Evolutionary conservation across 108 stramenopile species (phyloP).

Genomic region (Pseudonitzschia multiseries): DNA sequence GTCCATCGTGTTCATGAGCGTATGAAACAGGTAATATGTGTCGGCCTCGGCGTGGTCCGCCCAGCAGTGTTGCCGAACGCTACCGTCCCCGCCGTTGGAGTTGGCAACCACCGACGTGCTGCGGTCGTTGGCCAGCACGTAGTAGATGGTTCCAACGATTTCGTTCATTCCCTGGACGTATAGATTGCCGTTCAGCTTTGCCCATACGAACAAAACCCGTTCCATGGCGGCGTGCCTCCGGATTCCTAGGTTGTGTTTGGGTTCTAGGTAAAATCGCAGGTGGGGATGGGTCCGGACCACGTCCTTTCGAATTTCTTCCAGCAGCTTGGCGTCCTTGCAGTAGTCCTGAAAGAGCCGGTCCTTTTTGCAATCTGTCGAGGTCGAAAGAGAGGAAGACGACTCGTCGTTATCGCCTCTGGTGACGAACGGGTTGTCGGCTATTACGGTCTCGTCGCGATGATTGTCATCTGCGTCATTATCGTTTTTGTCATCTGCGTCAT

Average conservation of each 20-base stretch:
- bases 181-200: slow-evolving; percentile 80
- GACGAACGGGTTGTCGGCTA: not conserved
- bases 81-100: slow-evolving; percentile 18
- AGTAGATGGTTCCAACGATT: slow-evolving; percentile 90
- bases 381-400: not conserved
- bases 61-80: slow-evolving; percentile 43
- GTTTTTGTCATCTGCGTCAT: slow-evolving; percentile 5
- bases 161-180: slow-evolving; percentile 99
- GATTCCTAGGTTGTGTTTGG: slow-evolving; percentile 60
- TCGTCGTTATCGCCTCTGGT: not conserved
- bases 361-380: not conserved
- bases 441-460: not conserved
- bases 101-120: slow-evolving; percentile 26
- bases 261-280: slow-evolving; percentile 81
- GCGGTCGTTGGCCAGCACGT: slow-evolving; percentile 85
- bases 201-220: slow-evolving; percentile 92
- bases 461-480: slow-evolving; percentile 12
- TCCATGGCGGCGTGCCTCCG: slow-evolving; percentile 85
- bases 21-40: slow-evolving; percentile 89
- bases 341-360: slow-evolving; percentile 27
- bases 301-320: slow-evolving; percentile 89
- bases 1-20: slow-evolving; percentile 54
- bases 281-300: slow-evolving; percentile 88
- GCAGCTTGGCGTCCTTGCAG: slow-evolving; percentile 60
- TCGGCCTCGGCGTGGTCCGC: slow-evolving; percentile 87